Evolutionary conservation across 2,329 filamentous ascomycete species (phyloP).

Genomic region (Xylariaceae sp.): DNA sequence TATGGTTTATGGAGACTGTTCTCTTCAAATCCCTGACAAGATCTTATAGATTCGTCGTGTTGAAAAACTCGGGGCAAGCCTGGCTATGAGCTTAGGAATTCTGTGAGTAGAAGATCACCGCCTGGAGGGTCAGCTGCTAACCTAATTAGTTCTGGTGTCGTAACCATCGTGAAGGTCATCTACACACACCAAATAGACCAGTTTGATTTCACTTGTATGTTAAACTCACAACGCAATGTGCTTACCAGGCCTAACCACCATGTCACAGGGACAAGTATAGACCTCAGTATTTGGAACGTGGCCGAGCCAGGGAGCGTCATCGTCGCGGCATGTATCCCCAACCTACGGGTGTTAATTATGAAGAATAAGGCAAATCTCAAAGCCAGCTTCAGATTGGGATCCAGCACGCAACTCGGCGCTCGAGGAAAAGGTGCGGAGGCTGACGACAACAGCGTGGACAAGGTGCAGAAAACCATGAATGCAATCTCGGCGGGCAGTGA

Average conservation of each 20-base stretch:
- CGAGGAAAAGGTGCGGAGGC: background rate
- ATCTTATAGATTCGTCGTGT: constrained; percentile 22
- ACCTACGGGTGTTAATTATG: constrained; percentile 22
- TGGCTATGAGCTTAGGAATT: constrained; percentile 25
- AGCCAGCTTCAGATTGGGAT: constrained; percentile 9
- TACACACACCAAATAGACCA: constrained; percentile 16
- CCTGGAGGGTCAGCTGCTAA: background rate
- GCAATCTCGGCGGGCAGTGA: constrained; percentile 16
- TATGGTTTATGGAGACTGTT: background rate
- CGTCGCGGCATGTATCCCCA: constrained; percentile 25
- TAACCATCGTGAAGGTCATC: constrained; percentile 19
- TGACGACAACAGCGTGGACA: constrained; percentile 10
- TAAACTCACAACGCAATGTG: background rate
- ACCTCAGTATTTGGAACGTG: constrained; percentile 23
- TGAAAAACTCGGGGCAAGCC: constrained; percentile 23
- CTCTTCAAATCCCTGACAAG: background rate
- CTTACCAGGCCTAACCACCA: background rate
- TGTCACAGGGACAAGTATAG: constrained; percentile 9
- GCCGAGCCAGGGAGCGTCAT: constrained; percentile 22
- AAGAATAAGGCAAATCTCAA: constrained; percentile 17
- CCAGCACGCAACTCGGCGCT: background rate
- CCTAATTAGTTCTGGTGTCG: constrained; percentile 16
- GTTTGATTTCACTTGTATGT: constrained; percentile 25
- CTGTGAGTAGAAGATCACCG: constrained; percentile 11
- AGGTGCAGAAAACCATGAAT: constrained; percentile 14